Percentiles rank a stretch among this genome's conserved stretches.
These are phyloP conservation scores for Lignosus rhinocerotis DNA, from an alignment of 1,284 basidiomycete species.

Conservation along the genomic window DNA sequence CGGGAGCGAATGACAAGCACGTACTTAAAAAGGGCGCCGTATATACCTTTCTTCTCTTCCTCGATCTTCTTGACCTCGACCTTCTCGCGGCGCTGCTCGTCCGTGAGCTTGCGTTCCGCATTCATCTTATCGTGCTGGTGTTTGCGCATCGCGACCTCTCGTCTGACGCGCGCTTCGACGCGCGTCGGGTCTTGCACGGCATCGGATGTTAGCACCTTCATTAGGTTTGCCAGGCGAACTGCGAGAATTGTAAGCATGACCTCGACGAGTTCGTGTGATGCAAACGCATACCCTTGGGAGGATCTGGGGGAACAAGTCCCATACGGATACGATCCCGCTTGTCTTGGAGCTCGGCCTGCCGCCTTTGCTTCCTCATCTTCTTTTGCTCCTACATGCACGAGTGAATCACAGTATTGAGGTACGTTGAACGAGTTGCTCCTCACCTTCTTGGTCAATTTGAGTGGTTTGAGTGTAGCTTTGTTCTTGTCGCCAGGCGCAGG, in stretches of 20 bases:
- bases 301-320: conserved; percentile 93
- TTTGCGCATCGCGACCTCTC: conserved; percentile 90
- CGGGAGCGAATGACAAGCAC: conserved; percentile 32
- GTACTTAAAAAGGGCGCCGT: conserved; percentile 88
- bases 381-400: conserved; percentile 74
- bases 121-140: conserved; percentile 94
- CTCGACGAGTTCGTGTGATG: background rate
- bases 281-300: conserved; percentile 78
- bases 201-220: conserved; percentile 97
- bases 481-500: conserved; percentile 88
- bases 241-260: conserved; percentile 17
- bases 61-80: conserved; percentile 80
- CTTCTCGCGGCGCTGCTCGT: conserved; percentile 89
- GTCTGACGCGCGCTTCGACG: conserved; percentile 91
- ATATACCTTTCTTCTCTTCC: conserved; percentile 87
- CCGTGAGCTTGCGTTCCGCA: conserved; percentile 85
- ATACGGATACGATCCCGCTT: conserved; percentile 95
- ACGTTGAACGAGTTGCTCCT: conserved; percentile 1
- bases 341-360: conserved; percentile 90
- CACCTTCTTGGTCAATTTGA: conserved; percentile 89
- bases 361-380: conserved; percentile 91
- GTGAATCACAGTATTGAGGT: conserved; percentile 9
- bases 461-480: conserved; percentile 71
- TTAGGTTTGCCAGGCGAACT: conserved; percentile 95
- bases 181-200: conserved; percentile 97